These are phyloP conservation scores for Alternaria hordeiaustralica DNA, from an alignment of 2,329 filamentous ascomycete species.

Conservation along the genomic window DNA sequence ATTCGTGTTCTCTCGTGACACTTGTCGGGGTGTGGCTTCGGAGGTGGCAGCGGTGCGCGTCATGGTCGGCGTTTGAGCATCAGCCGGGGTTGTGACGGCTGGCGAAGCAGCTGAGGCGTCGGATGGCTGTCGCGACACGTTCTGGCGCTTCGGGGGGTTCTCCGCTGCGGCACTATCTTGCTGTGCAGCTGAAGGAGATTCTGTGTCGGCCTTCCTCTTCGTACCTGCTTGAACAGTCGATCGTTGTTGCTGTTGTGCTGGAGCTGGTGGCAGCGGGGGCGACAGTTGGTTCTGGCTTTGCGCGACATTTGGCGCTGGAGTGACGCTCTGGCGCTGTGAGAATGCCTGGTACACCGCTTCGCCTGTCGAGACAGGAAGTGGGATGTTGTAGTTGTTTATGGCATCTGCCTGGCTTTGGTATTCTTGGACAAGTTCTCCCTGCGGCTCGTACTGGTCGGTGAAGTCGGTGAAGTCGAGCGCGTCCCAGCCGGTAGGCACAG, in stretches of 20 bases:
- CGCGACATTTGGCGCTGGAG: conserved; percentile 12
- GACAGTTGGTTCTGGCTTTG: conserved; percentile 37
- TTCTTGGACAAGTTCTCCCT: conserved; percentile 54
- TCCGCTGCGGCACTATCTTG: conserved; percentile 26
- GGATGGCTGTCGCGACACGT: conserved; percentile 43
- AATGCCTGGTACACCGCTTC: conserved; percentile 31
- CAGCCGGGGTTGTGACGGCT: conserved; percentile 20
- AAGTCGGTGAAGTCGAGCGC: conserved; percentile 44
- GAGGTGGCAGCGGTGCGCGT: conserved; percentile 19
- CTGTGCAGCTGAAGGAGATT: conserved; percentile 36
- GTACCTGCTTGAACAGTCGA: conserved; percentile 37
- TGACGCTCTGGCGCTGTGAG: conserved; percentile 19
- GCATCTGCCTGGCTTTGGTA: conserved; percentile 35
- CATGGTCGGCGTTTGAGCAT: conserved; percentile 30
- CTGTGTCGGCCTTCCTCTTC: conserved; percentile 48
- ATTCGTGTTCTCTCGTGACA: conserved; percentile 21
- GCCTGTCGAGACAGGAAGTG: conserved; percentile 29
- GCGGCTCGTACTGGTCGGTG: conserved; percentile 51
- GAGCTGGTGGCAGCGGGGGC: conserved; percentile 21
- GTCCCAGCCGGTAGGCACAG: conserved; percentile 44
- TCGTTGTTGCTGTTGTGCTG: conserved; percentile 26
- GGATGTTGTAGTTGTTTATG: conserved; percentile 49
- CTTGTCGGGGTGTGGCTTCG: conserved; percentile 22
- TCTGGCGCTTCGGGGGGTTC: conserved; percentile 40
- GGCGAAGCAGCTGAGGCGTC: conserved; percentile 36